A percentile compares a stretch with the other conserved stretches of the same genome.
phyloP scores from a whole-genome alignment of 108 stramenopile species.

The Discostella stelligeroides region DNA sequence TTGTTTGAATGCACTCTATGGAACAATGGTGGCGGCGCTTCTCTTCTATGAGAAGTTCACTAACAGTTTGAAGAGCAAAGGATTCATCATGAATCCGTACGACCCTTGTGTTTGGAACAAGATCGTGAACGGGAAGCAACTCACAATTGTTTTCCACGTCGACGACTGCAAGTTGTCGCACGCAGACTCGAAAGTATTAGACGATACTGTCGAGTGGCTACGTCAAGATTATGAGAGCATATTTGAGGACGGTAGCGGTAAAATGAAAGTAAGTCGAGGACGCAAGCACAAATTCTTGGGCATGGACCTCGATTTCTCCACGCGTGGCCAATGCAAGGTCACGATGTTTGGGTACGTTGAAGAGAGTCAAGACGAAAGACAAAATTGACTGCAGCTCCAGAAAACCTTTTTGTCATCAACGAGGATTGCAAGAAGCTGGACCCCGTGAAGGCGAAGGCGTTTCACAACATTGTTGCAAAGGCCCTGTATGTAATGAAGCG shows the following conservation, averaged over 20 bases:
- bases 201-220: not conserved
- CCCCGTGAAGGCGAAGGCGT: not conserved
- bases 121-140: slow-evolving; percentile 30
- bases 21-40: not conserved
- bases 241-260: not conserved
- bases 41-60: slow-evolving; percentile 21
- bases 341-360: slow-evolving; percentile 2
- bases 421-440: not conserved
- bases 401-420: not conserved
- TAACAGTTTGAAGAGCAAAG: slow-evolving; percentile 15
- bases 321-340: not conserved
- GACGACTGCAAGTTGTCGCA: not conserved
- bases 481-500: not conserved
- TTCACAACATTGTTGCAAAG: slow-evolving; percentile 17
- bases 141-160: slow-evolving; percentile 25
- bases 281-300: not conserved
- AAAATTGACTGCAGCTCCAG: not conserved
- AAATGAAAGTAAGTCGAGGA: slow-evolving; percentile 14
- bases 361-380: slow-evolving; percentile 4
- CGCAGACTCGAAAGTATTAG: not conserved
- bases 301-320: not conserved
- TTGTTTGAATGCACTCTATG: not conserved
- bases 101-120: slow-evolving; percentile 55
- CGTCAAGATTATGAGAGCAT: not conserved
- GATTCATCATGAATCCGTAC: slow-evolving; percentile 53